Conservation (phyloP, 305 asterid species). For the Ilex paraguariensis region DNA sequence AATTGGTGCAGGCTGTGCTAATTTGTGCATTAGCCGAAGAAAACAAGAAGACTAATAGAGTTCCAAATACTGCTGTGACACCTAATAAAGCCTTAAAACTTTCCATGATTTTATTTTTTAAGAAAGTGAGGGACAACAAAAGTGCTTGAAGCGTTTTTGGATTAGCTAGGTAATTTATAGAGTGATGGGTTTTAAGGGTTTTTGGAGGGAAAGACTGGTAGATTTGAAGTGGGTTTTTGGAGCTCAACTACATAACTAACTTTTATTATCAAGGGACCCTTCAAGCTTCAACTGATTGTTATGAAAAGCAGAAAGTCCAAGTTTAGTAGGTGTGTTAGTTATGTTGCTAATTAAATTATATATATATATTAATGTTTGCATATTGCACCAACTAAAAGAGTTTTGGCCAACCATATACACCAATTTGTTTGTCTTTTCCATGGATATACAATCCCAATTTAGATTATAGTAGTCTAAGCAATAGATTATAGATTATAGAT, state of each 20-base stretch:
- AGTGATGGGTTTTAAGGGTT: not conserved
- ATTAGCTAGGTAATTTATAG: slow-evolving; percentile 14
- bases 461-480: too few relatives aligned
- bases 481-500: too few relatives aligned
- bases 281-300: too few relatives aligned
- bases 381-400: not conserved
- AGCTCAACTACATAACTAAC: slow-evolving; percentile 60
- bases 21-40: slow-evolving; percentile 41
- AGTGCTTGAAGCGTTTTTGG: not conserved
- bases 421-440: slow-evolving; percentile 11
- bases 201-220: slow-evolving; percentile 30
- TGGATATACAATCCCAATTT: not conserved
- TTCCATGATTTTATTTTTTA: slow-evolving; percentile 9
- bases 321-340: too few relatives aligned
- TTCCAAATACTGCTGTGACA: not conserved
- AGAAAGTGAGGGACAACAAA: not conserved
- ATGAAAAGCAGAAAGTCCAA: too few relatives aligned
- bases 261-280: not conserved
- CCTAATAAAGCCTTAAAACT: slow-evolving; percentile 16
- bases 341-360: too few relatives aligned
- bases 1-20: slow-evolving; percentile 44
- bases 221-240: slow-evolving; percentile 37
- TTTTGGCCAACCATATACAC: slow-evolving; percentile 44
- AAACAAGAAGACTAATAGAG: slow-evolving; percentile 11
- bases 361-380: not conserved